Evolutionary conservation across 2,329 filamentous ascomycete genomes (phyloP).

Genomic region (Colletotrichum camelliae): DNA sequence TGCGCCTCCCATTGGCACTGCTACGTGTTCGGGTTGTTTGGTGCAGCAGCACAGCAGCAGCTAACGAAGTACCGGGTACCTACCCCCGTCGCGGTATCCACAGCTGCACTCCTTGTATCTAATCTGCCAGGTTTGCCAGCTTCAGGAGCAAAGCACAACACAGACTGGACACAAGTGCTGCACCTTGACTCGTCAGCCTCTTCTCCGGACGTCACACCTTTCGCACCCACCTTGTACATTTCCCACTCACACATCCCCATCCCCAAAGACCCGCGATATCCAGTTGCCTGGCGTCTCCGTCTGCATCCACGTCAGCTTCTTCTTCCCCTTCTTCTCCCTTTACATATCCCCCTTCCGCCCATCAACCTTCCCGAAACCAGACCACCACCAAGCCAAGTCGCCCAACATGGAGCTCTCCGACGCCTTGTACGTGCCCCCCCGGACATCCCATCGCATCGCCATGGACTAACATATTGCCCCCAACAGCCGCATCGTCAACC

Average conservation of each 20-base stretch:
- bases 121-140: slow-evolving; percentile 18
- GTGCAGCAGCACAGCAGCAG: background rate
- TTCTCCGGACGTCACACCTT: slow-evolving; percentile 20
- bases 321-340: background rate
- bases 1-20: background rate
- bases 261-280: slow-evolving; percentile 8
- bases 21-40: background rate
- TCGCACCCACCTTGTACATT: slow-evolving; percentile 13
- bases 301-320: slow-evolving; percentile 18
- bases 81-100: background rate
- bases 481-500: slow-evolving; percentile 88
- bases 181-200: slow-evolving; percentile 20
- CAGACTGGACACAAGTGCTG: background rate
- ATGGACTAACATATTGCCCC: slow-evolving; percentile 22
- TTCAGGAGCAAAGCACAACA: slow-evolving; percentile 13
- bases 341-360: background rate
- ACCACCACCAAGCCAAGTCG: background rate
- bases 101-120: slow-evolving; percentile 15
- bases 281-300: slow-evolving; percentile 10
- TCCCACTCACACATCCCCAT: slow-evolving; percentile 7
- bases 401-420: slow-evolving; percentile 87
- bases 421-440: slow-evolving; percentile 74
- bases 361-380: background rate
- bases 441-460: background rate
- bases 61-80: background rate